phyloP scores from a whole-genome alignment of 768 basidiomycete species.

The Kwoniella heveanensis region DNA sequence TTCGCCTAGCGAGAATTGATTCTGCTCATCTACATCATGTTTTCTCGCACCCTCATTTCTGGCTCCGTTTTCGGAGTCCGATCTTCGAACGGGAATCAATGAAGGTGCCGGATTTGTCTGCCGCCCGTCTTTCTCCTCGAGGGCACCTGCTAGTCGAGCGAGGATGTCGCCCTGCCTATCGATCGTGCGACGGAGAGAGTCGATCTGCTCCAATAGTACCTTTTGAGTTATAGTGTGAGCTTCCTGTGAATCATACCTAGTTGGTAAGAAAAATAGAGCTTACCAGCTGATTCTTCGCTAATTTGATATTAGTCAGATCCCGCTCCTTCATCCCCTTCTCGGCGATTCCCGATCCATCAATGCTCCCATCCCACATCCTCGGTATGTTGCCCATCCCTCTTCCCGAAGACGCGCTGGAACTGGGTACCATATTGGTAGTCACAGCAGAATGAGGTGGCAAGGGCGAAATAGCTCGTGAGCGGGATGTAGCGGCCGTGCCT shows the following conservation, averaged over 20 bases:
- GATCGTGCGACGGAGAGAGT: slow-evolving; percentile 47
- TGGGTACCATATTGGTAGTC: slow-evolving; percentile 14
- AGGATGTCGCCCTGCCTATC: slow-evolving; percentile 54
- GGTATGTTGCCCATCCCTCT: slow-evolving; percentile 10
- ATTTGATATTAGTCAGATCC: slow-evolving; percentile 52
- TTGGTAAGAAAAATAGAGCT: slow-evolving; percentile 15
- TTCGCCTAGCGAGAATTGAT: slow-evolving; percentile 37
- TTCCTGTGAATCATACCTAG: background rate
- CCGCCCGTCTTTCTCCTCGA: slow-evolving; percentile 6
- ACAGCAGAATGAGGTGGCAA: slow-evolving; percentile 6
- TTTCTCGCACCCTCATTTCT: background rate
- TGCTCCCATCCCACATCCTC: slow-evolving; percentile 39
- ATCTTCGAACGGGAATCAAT: background rate
- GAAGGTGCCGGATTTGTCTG: background rate
- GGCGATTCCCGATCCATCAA: slow-evolving; percentile 12
- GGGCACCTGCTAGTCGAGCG: background rate
- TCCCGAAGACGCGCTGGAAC: slow-evolving; percentile 14
- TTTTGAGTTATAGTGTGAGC: background rate
- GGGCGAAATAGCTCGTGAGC: slow-evolving; percentile 16
- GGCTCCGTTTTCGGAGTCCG: background rate
- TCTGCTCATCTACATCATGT: slow-evolving; percentile 20
- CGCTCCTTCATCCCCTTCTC: slow-evolving; percentile 20
- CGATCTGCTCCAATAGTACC: slow-evolving; percentile 49
- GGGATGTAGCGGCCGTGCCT: background rate
- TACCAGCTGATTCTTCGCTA: slow-evolving; percentile 53